Conservation (phyloP, 2,329 filamentous ascomycete genomes). For the Fusarium brachygibbosum region DNA sequence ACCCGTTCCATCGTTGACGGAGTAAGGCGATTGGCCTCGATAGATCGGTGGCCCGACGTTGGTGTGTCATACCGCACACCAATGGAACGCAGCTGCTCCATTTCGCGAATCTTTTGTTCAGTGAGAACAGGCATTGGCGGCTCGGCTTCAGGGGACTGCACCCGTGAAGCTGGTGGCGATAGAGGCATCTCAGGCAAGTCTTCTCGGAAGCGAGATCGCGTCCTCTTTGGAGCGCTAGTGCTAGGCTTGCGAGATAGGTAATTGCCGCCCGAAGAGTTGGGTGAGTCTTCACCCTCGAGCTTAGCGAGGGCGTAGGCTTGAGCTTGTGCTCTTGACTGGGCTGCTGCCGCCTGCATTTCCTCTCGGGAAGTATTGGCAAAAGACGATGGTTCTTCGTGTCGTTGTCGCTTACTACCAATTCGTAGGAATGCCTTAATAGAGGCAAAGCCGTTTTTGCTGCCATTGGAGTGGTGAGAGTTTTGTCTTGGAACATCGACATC, state of each 20-base stretch:
- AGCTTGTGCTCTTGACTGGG: conserved; percentile 49
- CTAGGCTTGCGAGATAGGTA: conserved; percentile 54
- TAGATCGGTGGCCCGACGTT: conserved; percentile 59
- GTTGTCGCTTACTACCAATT: conserved; percentile 72
- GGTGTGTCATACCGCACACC: conserved; percentile 60
- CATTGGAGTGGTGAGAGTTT: conserved; percentile 69
- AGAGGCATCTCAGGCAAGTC: conserved; percentile 88
- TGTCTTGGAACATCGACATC: conserved; percentile 65
- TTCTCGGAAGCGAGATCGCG: conserved; percentile 91
- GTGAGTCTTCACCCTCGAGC: conserved; percentile 53
- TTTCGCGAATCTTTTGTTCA: conserved; percentile 47
- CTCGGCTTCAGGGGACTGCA: conserved; percentile 81
- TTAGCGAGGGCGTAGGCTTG: conserved; percentile 54
- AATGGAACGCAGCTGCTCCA: conserved; percentile 48
- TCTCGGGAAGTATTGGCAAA: conserved; percentile 93
- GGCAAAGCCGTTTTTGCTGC: conserved; percentile 58
- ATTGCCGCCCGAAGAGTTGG: conserved; percentile 37
- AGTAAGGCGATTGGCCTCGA: conserved; percentile 47
- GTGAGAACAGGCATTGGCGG: conserved; percentile 54
- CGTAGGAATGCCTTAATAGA: conserved; percentile 83
- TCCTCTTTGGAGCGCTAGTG: conserved; percentile 75
- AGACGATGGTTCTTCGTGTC: conserved; percentile 75
- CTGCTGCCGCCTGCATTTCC: conserved; percentile 71
- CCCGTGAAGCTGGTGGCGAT: conserved; percentile 85
- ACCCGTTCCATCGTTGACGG: conserved; percentile 46